Evolutionary conservation across 164 flowering plant species (phyloP).

Genomic region (Umbilicus rupestris): DNA sequence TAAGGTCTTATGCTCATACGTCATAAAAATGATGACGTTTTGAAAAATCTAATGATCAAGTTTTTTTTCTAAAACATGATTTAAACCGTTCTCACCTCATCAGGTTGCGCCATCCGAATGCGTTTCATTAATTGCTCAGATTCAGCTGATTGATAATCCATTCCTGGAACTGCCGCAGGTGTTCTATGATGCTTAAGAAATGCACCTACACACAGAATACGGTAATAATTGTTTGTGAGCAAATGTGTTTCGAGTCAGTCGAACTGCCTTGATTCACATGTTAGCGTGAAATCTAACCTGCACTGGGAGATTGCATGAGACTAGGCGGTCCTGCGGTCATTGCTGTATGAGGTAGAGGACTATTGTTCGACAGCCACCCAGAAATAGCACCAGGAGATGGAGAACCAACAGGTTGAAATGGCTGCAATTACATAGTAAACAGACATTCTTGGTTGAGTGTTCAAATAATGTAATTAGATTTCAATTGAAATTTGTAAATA

Average conservation of each 20-base stretch:
- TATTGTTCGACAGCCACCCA: constrained; percentile 53
- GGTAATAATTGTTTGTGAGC: background rate
- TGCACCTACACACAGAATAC: constrained; percentile 29
- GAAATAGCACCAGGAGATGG: constrained; percentile 55
- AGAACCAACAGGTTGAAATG: constrained; percentile 59
- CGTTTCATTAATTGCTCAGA: constrained; percentile 70
- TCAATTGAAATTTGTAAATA: background rate
- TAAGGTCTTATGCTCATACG: background rate
- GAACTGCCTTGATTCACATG: background rate
- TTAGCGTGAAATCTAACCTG: constrained; percentile 22
- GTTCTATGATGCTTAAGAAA: constrained; percentile 63
- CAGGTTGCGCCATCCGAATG: constrained; percentile 51
- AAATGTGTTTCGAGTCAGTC: background rate
- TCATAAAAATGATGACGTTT: background rate
- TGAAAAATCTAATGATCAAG: background rate
- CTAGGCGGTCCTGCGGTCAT: constrained; percentile 48
- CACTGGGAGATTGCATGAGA: constrained; percentile 42
- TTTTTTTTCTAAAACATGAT: no score
- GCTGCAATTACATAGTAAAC: constrained; percentile 24
- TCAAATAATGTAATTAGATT: background rate
- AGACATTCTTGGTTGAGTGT: background rate
- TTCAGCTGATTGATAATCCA: constrained; percentile 66
- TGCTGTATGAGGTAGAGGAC: constrained; percentile 43
- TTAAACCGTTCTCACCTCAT: constrained; percentile 36
- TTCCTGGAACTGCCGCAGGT: constrained; percentile 45